Evolutionary conservation across 176 grass and related monocot genomes (phyloP).

Genomic region (Alloteropsis semialata): DNA sequence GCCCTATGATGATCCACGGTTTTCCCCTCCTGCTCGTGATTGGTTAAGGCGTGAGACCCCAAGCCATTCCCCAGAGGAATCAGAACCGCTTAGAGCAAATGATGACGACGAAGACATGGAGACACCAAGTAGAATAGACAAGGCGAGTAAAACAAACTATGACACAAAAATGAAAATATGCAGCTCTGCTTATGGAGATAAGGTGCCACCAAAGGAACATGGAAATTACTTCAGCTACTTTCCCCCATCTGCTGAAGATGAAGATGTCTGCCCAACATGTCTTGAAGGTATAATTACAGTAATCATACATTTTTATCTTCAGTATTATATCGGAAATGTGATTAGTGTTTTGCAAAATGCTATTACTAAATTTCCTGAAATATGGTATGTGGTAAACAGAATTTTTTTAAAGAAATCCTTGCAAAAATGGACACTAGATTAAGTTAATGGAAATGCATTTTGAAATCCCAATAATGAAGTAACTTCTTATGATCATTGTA

Average conservation of each 20-base stretch:
- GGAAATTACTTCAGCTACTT: constrained; percentile 60
- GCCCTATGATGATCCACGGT: constrained; percentile 91
- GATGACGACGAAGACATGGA: constrained; percentile 49
- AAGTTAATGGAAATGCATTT: not conserved
- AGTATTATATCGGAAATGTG: not conserved
- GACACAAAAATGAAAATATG: constrained; percentile 56
- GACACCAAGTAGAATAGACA: constrained; percentile 39
- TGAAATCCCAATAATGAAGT: not conserved
- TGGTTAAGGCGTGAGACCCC: constrained; percentile 53
- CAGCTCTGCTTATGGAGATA: constrained; percentile 55
- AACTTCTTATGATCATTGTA: not conserved
- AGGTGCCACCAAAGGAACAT: constrained; percentile 45
- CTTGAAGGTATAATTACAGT: constrained; percentile 70
- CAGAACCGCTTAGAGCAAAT: constrained; percentile 62
- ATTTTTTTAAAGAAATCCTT: not conserved
- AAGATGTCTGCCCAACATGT: constrained; percentile 95
- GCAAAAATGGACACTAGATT: not conserved
- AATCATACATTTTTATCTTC: not conserved
- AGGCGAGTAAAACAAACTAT: constrained; percentile 64
- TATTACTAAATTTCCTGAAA: not conserved
- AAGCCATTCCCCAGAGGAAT: constrained; percentile 73
- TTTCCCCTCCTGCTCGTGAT: constrained; percentile 42
- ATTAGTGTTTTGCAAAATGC: not conserved
- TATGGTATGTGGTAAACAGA: not conserved
- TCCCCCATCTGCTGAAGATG: constrained; percentile 74